A percentile compares a stretch with the other conserved stretches of the same genome.
These are phyloP conservation scores for Penicillium sp. DNA, from an alignment of 2,329 filamentous ascomycete genomes.

Conservation along the genomic window DNA sequence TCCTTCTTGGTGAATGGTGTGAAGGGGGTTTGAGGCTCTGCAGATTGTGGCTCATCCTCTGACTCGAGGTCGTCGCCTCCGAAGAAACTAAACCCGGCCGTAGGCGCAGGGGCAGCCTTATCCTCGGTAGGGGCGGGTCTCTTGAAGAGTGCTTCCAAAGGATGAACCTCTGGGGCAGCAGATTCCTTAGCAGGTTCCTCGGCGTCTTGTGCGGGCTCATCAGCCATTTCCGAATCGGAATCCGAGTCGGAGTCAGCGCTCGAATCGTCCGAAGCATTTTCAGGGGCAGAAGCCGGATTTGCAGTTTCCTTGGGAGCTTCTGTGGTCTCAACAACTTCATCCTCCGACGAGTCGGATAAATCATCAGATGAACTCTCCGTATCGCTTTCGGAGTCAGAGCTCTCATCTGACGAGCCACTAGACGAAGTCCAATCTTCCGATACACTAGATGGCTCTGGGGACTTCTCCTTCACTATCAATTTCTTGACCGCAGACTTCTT, in stretches of 20 bases:
- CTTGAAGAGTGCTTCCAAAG: slow-evolving; percentile 92
- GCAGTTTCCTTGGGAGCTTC: slow-evolving; percentile 5
- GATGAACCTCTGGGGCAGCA: slow-evolving; percentile 67
- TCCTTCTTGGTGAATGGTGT: slow-evolving; percentile 82
- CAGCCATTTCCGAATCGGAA: slow-evolving; percentile 5
- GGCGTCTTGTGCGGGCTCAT: slow-evolving; percentile 10
- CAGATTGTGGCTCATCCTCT: slow-evolving; percentile 48
- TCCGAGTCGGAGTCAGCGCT: slow-evolving; percentile 5
- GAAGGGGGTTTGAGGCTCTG: slow-evolving; percentile 75
- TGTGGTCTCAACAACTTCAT: slow-evolving; percentile 23
- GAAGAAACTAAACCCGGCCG: slow-evolving; percentile 79
- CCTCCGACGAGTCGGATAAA: slow-evolving; percentile 29
- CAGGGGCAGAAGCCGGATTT: slow-evolving; percentile 10
- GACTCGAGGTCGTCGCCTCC: slow-evolving; percentile 54
- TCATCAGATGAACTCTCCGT: slow-evolving; percentile 27
- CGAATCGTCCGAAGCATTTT: slow-evolving; percentile 10
- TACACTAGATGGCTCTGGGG: slow-evolving; percentile 21
- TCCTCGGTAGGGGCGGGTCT: slow-evolving; percentile 54
- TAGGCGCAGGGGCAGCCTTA: slow-evolving; percentile 44
- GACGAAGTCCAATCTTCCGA: slow-evolving; percentile 41
- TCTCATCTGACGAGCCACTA: slow-evolving; percentile 37
- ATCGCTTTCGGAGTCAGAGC: slow-evolving; percentile 29
- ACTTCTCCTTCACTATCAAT: slow-evolving; percentile 14
- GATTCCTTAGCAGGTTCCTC: slow-evolving; percentile 6
- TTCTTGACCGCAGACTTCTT: slow-evolving; percentile 23